Evolutionary conservation across 495 filamentous ascomycete genomes (phyloP), one percentile per base, ranked within the genome.

Genomic region (Aspergillus avenaceus): DNA sequence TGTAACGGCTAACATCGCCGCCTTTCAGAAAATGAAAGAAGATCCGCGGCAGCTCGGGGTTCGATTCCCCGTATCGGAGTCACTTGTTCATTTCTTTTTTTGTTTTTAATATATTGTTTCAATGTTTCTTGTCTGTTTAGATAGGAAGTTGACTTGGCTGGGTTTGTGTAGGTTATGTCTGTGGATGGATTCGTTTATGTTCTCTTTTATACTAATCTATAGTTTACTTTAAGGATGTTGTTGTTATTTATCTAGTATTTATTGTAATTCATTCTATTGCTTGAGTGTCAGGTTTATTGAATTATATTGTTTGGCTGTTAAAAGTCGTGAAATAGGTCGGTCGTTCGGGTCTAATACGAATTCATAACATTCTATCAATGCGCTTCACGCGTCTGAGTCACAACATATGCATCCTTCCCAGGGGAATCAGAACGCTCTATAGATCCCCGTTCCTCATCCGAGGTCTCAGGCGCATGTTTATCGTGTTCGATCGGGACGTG

Each of bases 401-500:
- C n/a, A 0, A 44, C 2, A 29, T 25, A 38, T 2, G 16, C 25
- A 12, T 21, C 23, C 4, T 44, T 24, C 24, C 41, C 3, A 28
- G 27, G 4, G 22, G n/a, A 23, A 28, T 16, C 11, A 18, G 5
- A 13, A 9, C 29, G n/a, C 11, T 34, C 1, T 16, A 43, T 40
- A 44, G 29, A 8, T 11, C 40, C 48, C 22, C 58, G 45, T 25
- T 60, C 54, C 38, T 54, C 57, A 23, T 60, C 58, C 14, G 29
- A 32, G 2, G 4, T 14, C 3, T 43, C 43, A 19, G 42, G 19
- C 13, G 26, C 31, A 21, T 46, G 23, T n/a, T 54, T 50, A n/a
- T 34, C 29, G 14, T 62, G 47, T 24, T 59, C 61, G 27, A 61
- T 45, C 11, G 61, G 61, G 5, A 37, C 21, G 43, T 60, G 60